Percentiles rank a stretch among this genome's conserved stretches.
Evolutionary conservation across 2,329 filamentous ascomycete species (phyloP).

Genomic region (Paramyrothecium sp.): DNA sequence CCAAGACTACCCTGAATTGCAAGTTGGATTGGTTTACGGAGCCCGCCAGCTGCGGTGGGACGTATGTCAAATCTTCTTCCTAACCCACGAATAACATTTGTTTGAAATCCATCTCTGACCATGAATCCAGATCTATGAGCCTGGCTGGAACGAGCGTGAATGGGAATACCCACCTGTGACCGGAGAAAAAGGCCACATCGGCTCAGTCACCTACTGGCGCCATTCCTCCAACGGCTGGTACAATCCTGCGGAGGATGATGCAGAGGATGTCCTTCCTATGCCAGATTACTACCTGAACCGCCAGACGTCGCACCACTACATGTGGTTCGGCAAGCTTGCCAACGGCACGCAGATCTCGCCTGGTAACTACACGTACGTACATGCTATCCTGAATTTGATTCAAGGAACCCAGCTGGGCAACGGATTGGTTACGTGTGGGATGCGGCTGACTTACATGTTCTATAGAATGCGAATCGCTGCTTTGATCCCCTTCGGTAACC

Average conservation of each 20-base stretch:
- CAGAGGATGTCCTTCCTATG: background rate
- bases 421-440: background rate
- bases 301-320: background rate
- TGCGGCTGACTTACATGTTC: background rate
- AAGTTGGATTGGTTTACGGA: background rate
- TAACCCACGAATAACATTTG: background rate
- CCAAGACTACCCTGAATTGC: background rate
- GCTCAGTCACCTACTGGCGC: background rate
- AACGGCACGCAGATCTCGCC: background rate
- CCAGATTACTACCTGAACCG: background rate
- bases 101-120: too few species aligned
- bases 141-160: background rate
- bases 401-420: background rate
- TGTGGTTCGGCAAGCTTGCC: background rate
- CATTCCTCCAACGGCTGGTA: background rate
- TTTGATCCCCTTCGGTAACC: background rate
- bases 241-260: background rate
- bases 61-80: background rate
- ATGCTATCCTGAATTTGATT: background rate
- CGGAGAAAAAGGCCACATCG: background rate
- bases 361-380: slow-evolving; percentile 2
- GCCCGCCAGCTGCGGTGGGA: background rate
- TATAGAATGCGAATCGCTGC: background rate
- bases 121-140: background rate
- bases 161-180: background rate